phyloP scores from a whole-genome alignment of 805 yeast genomes.

The Babjeviella inositovora region DNA sequence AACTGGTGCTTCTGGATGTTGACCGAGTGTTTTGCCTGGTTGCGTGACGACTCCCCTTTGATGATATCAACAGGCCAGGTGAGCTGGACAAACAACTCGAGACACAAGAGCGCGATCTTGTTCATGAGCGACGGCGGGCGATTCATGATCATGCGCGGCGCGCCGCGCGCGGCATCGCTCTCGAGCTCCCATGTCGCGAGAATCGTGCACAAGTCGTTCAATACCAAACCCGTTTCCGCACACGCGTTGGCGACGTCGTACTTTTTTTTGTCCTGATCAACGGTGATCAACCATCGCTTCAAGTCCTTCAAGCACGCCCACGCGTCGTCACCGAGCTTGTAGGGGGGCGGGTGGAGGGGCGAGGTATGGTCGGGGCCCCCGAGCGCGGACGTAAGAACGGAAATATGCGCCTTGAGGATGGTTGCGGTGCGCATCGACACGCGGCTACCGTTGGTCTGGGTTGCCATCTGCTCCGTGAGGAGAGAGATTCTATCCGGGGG shows the following conservation, averaged over 20 bases:
- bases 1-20: slow-evolving; percentile 53
- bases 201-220: slow-evolving; percentile 60
- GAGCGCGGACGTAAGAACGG: slow-evolving; percentile 71
- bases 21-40: slow-evolving; percentile 39
- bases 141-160: slow-evolving; percentile 10
- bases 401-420: slow-evolving; percentile 53
- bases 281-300: slow-evolving; percentile 73
- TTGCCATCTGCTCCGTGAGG: too few species aligned
- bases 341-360: slow-evolving; percentile 27
- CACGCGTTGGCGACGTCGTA: slow-evolving; percentile 83
- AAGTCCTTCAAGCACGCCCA: slow-evolving; percentile 74
- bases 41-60: slow-evolving; percentile 34
- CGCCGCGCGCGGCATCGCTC: slow-evolving; percentile 8
- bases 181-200: slow-evolving; percentile 55
- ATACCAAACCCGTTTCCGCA: slow-evolving; percentile 60
- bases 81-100: slow-evolving; percentile 70
- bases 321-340: slow-evolving; percentile 80
- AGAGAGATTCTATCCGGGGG: too few species aligned
- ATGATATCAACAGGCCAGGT: slow-evolving; percentile 75
- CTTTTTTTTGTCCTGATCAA: slow-evolving; percentile 56
- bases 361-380: slow-evolving; percentile 77
- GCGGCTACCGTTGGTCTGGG: too few species aligned
- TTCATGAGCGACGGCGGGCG: slow-evolving; percentile 29
- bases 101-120: slow-evolving; percentile 50
- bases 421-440: slow-evolving; percentile 1